A percentile compares a stretch with the other conserved stretches of the same genome.
These are phyloP conservation scores for Kluyveromyces sp. DNA, from an alignment of 1,139 yeast genomes.

Conservation along the genomic window DNA sequence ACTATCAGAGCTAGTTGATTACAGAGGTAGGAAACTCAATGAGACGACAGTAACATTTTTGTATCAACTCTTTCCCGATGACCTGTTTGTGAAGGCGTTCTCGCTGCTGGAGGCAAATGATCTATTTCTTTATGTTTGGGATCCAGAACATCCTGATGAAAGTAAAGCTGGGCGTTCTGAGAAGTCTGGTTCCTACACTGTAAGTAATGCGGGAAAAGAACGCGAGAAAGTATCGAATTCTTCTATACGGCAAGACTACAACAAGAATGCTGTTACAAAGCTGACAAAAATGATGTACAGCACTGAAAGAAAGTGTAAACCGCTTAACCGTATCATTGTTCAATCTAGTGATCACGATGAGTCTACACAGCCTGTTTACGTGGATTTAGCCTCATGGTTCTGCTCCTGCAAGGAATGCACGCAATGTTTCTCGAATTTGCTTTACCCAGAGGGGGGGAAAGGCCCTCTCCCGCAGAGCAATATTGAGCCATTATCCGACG, in stretches of 20 bases:
- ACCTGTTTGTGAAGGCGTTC: conserved; percentile 28
- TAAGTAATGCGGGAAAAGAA: too few species aligned
- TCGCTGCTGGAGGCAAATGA: conserved; percentile 28
- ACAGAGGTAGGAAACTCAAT: conserved; percentile 18
- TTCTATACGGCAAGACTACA: background rate
- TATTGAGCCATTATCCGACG: conserved; percentile 5
- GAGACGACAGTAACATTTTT: conserved; percentile 28
- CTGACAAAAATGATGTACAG: background rate
- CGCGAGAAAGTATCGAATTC: background rate
- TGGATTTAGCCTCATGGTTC: conserved; percentile 27
- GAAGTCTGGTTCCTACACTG: too few species aligned
- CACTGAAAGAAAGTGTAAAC: conserved; percentile 7
- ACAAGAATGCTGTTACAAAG: conserved; percentile 11
- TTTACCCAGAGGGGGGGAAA: background rate
- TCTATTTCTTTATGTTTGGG: conserved; percentile 26
- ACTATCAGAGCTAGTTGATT: conserved; percentile 18
- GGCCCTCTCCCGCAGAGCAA: background rate
- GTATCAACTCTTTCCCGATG: conserved; percentile 30
- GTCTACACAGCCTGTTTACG: conserved; percentile 21
- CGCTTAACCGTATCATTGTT: conserved; percentile 22
- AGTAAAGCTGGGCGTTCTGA: background rate
- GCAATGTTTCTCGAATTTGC: conserved; percentile 11
- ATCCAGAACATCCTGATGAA: conserved; percentile 8
- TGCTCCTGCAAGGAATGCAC: conserved; percentile 29
- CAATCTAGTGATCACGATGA: conserved; percentile 15